Percentiles rank a stretch among this genome's conserved stretches.
These are phyloP conservation scores for Combretum micranthum DNA, from an alignment of 345 rosid species.

Conservation along the genomic window DNA sequence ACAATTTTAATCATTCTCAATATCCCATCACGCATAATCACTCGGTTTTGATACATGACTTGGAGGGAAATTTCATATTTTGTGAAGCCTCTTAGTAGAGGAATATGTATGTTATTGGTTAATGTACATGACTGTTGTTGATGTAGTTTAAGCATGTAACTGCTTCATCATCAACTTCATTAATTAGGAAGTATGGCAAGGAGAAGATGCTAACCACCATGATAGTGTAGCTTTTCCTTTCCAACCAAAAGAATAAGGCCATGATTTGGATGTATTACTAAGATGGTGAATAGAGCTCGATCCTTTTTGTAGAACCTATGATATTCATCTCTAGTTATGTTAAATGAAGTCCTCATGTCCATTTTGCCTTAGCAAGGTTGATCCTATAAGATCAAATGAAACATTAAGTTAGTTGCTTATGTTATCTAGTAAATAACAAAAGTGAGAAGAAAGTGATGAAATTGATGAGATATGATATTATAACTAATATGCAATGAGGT, in stretches of 20 bases:
- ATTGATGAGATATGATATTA: too few relatives aligned
- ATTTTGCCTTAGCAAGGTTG: too few relatives aligned
- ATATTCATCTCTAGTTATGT: conserved; percentile 22
- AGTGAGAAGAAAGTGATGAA: too few relatives aligned
- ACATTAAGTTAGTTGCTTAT: too few relatives aligned
- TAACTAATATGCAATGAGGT: too few relatives aligned
- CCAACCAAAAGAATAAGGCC: conserved; percentile 52
- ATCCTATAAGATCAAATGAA: too few relatives aligned
- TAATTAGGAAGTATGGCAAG: conserved; percentile 22
- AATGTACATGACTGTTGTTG: conserved; percentile 1
- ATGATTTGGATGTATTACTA: conserved; percentile 29
- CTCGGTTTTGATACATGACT: conserved; percentile 18
- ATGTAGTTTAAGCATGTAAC: conserved; percentile 7
- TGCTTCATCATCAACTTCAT: conserved; percentile 37
- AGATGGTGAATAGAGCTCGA: conserved; percentile 27
- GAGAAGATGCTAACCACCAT: conserved; percentile 26
- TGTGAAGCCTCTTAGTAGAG: conserved; percentile 20
- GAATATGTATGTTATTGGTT: conserved; percentile 13
- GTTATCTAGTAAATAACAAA: too few relatives aligned
- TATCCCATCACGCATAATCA: conserved; percentile 19
- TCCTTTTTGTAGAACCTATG: conserved; percentile 41
- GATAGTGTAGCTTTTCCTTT: conserved; percentile 19
- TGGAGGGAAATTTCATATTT: conserved; percentile 23
- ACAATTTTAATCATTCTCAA: conserved; percentile 17
- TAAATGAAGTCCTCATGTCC: too few relatives aligned